These are phyloP conservation scores for Gnaphalium uliginosum DNA, from an alignment of 129 eudicot genomes.

Conservation along the genomic window DNA sequence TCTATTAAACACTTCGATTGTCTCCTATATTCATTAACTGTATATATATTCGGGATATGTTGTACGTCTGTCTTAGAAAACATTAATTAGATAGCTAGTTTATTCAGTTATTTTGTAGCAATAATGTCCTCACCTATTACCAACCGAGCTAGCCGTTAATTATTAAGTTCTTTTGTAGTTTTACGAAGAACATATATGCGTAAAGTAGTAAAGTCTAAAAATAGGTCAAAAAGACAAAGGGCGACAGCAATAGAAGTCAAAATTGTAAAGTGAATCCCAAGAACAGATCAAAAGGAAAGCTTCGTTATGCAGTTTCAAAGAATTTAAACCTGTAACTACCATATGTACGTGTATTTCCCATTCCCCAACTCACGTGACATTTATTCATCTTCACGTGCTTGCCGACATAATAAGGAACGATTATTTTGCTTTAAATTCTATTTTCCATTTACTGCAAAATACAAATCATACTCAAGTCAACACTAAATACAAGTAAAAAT, in stretches of 20 bases:
- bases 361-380: constrained; percentile 32
- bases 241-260: constrained; percentile 11
- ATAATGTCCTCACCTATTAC: too few relatives aligned
- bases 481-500: too few relatives aligned
- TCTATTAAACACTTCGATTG: too few relatives aligned
- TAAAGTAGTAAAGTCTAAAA: not conserved
- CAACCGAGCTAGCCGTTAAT: too few relatives aligned
- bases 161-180: too few relatives aligned
- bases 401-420: constrained; percentile 28
- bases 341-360: constrained; percentile 14
- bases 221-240: not conserved
- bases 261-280: constrained; percentile 38
- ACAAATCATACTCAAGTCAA: too few relatives aligned
- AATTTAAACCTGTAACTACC: constrained; percentile 19
- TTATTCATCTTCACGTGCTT: constrained; percentile 32
- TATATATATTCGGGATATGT: too few relatives aligned
- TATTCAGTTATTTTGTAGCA: too few relatives aligned
- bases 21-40: too few relatives aligned
- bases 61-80: not conserved
- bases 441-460: not conserved
- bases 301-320: constrained; percentile 30
- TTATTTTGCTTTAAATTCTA: not conserved
- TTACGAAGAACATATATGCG: not conserved
- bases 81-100: not conserved
- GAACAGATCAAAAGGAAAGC: constrained; percentile 34